Percentiles rank a stretch among this genome's conserved stretches.
Conservation (phyloP, 163 green algal genomes). For the Volvox carteri region DNA sequence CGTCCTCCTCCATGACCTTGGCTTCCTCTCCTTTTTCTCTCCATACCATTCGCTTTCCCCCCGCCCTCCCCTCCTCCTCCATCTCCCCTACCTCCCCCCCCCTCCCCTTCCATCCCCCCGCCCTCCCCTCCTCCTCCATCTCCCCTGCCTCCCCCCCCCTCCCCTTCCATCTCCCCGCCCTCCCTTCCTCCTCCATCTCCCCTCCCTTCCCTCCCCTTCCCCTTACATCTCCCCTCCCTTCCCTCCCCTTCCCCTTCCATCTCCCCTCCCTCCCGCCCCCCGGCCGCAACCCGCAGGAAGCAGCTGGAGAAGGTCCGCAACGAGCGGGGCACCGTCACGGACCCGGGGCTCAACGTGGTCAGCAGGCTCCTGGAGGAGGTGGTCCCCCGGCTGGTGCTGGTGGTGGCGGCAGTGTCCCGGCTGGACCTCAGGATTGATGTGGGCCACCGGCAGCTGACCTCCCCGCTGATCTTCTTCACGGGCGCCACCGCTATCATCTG, state of each 20-base stretch:
- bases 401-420: conserved; percentile 18
- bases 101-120: no score
- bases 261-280: no score
- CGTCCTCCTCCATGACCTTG: no score
- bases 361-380: not conserved
- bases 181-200: no score
- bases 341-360: not conserved
- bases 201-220: no score
- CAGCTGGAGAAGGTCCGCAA: conserved; percentile 45
- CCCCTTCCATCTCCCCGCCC: no score
- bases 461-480: not conserved
- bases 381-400: conserved; percentile 12
- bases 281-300: conserved; percentile 41
- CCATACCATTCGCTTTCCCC: not conserved
- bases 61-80: not conserved
- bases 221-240: no score
- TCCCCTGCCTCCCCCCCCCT: no score
- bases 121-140: no score
- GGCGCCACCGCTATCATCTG: conserved; percentile 5
- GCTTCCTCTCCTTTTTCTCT: no score
- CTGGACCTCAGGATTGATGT: not conserved
- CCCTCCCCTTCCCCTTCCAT: no score
- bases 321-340: conserved; percentile 37
- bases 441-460: not conserved
- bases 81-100: no score